Evolutionary conservation across 805 yeast species (phyloP).

Genomic region (Candida sanyiensis): DNA sequence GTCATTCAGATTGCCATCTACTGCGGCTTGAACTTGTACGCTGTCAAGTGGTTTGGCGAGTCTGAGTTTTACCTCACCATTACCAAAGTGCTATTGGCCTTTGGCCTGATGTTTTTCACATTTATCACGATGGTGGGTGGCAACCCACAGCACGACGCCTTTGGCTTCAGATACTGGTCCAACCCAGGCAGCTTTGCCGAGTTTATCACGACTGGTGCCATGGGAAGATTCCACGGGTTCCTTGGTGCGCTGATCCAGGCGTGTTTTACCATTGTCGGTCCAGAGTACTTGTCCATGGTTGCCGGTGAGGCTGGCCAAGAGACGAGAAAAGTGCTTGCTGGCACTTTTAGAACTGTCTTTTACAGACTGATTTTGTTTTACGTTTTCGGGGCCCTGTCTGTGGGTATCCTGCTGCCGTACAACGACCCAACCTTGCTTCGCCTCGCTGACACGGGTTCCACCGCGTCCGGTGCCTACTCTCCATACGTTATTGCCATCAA

Average conservation of each 20-base stretch:
- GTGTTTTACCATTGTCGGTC: constrained; percentile 72
- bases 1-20: constrained; percentile 59
- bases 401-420: constrained; percentile 60
- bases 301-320: constrained; percentile 70
- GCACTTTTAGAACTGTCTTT: constrained; percentile 67
- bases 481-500: constrained; percentile 54
- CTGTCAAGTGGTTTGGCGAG: constrained; percentile 72
- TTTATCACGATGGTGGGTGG: constrained; percentile 82
- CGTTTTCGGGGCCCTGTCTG: constrained; percentile 56
- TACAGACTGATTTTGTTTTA: constrained; percentile 55
- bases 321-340: constrained; percentile 65
- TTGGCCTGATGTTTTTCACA: constrained; percentile 66
- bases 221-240: constrained; percentile 67
- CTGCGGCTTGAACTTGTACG: constrained; percentile 57
- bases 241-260: constrained; percentile 63
- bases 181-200: constrained; percentile 50
- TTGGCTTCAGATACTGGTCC: constrained; percentile 48
- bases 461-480: constrained; percentile 42
- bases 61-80: constrained; percentile 70
- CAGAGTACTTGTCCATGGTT: constrained; percentile 74
- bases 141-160: constrained; percentile 59
- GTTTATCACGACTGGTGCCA: constrained; percentile 48
- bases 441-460: constrained; percentile 37
- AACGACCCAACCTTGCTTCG: constrained; percentile 45
- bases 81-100: constrained; percentile 61